Conservation (phyloP, 164 flowering plant species). For the Platanus orientalis region DNA sequence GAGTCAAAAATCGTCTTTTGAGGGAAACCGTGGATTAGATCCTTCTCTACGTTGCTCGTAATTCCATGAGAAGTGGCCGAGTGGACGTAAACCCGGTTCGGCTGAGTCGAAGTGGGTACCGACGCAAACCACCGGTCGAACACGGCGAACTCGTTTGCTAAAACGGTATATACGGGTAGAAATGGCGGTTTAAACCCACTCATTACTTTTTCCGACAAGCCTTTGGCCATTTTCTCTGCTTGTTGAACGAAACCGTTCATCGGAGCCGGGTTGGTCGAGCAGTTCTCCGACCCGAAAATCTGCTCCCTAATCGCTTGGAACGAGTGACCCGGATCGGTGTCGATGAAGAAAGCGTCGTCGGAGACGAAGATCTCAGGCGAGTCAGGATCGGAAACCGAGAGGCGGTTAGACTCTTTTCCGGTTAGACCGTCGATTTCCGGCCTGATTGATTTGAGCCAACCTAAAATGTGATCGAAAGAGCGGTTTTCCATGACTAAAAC, state of each 20-base stretch:
- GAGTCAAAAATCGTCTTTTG: conserved; percentile 90
- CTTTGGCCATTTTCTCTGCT: conserved; percentile 45
- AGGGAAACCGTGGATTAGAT: no score
- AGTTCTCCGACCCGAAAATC: conserved; percentile 49
- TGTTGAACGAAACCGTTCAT: conserved; percentile 88
- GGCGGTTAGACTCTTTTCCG: conserved; percentile 45
- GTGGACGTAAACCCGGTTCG: no score
- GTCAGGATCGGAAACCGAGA: conserved; percentile 35
- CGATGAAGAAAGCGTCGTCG: conserved; percentile 51
- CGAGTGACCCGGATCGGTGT: conserved; percentile 67
- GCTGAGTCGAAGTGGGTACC: no score
- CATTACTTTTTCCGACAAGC: conserved; percentile 61
- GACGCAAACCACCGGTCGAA: no score
- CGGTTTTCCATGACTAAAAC: no score
- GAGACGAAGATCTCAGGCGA: conserved; percentile 37
- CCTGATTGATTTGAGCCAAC: conserved; percentile 2
- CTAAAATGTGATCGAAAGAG: no score
- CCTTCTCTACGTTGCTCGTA: no score
- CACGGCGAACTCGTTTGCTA: no score
- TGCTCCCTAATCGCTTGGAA: conserved; percentile 68
- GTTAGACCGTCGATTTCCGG: conserved; percentile 61
- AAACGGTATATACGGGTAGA: conserved; percentile 61
- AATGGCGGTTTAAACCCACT: conserved; percentile 66
- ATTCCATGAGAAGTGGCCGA: no score
- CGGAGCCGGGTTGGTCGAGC: conserved; percentile 21